Base-by-base conservation (phyloP, 495 filamentous ascomycete genomes). In the Penicillium angulare region DNA sequence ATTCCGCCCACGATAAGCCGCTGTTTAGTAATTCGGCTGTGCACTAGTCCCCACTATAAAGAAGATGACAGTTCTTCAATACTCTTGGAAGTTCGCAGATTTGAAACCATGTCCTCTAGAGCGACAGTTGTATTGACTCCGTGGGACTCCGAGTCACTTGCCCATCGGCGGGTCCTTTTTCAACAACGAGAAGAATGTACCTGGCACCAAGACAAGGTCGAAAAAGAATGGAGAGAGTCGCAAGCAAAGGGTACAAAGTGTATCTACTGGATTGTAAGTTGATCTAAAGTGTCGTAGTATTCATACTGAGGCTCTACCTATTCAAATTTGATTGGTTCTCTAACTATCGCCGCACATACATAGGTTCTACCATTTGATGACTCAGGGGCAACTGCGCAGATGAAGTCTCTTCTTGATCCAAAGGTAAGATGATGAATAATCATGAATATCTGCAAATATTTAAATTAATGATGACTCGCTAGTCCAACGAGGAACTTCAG, bases 231-330 rank as follows among this genome's bases (percentile, higher is more conserved):
- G 60, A 47, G 26, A 36, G 39, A 53, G 5, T 18, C 39, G 7
- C 63, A 66, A 44, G 31, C 40, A 0, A 46, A 39, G 23, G 63
- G 63, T 23, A 32, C 43, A 5, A 66, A 64, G 17, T 63, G 60
- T 44, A 61, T 66, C 12, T 64, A 58, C 40, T 66, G 63, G 63
- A 66, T 66, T 52, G 63, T 66, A 21, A 57, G 63, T 56, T 15
- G 21, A 22, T 29, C 8, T 7, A 31, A 6, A 31, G n/a, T n/a
- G n/a, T n/a, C n/a, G n/a, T n/a, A n/a, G n/a, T n/a, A n/a, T n/a
- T n/a, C n/a, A 20, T 17, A 4, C 46, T 10, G 9, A 15, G 12
- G 0, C 17, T 21, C 22, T n/a, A 29, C 34, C 10, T 24, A 33
- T n/a, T n/a, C 7, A 2, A 17, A 23, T 16, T 17, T 1, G 13